Evolutionary conservation across 2,329 filamentous ascomycete genomes (phyloP).

Genomic region (Aureobasidium namibiae): DNA sequence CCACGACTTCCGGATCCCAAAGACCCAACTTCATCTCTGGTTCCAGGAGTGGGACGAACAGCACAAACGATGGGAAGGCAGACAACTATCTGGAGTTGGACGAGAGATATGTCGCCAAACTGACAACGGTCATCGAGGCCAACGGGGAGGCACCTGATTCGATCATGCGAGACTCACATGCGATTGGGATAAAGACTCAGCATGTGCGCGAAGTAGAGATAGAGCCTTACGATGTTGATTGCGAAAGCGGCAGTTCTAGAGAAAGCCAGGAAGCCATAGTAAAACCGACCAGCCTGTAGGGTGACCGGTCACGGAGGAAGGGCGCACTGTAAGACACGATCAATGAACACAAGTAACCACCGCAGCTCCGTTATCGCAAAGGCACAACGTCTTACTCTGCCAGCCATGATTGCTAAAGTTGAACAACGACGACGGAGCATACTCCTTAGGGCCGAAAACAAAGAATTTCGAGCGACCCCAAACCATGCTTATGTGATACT

Average conservation of each 20-base stretch:
- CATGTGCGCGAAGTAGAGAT: constrained; percentile 2
- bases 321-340: background rate
- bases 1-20: background rate
- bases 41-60: background rate
- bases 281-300: background rate
- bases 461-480: background rate
- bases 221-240: background rate
- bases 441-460: background rate
- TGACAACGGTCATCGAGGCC: background rate
- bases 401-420: background rate
- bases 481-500: background rate
- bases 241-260: background rate
- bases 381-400: background rate
- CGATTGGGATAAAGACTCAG: background rate
- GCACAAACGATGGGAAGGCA: background rate
- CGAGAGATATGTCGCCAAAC: background rate
- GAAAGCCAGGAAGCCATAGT: background rate
- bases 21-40: background rate
- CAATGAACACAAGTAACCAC: background rate
- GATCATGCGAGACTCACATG: background rate
- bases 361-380: background rate
- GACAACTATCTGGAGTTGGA: background rate
- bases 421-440: background rate
- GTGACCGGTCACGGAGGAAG: background rate
- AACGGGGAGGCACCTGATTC: background rate